Percentiles rank a stretch among this genome's conserved stretches.
Evolutionary conservation across 2,329 filamentous ascomycete species (phyloP).

Genomic region (Phaeophleospora eucalypticola): DNA sequence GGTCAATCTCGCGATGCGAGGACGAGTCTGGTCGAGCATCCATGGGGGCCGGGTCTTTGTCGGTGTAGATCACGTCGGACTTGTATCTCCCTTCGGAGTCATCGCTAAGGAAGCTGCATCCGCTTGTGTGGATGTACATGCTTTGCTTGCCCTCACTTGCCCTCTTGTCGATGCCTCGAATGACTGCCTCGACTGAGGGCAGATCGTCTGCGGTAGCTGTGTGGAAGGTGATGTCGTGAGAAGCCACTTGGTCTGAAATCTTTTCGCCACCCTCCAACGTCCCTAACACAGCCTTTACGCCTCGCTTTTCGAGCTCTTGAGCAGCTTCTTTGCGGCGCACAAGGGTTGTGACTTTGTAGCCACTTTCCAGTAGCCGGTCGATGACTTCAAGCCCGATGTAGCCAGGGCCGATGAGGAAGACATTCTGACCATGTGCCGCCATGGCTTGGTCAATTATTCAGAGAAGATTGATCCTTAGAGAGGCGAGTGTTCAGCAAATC

Average conservation of each 20-base stretch:
- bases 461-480: too few relatives aligned
- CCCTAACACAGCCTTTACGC: slow-evolving; percentile 36
- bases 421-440: slow-evolving; percentile 7
- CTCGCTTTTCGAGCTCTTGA: slow-evolving; percentile 33
- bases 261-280: slow-evolving; percentile 37
- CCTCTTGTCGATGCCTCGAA: slow-evolving; percentile 40
- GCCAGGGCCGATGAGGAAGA: slow-evolving; percentile 44
- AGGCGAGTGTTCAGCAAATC: too few relatives aligned
- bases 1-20: slow-evolving; percentile 44
- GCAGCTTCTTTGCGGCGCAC: slow-evolving; percentile 38
- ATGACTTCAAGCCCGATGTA: slow-evolving; percentile 47
- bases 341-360: slow-evolving; percentile 36
- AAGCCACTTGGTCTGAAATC: slow-evolving; percentile 35
- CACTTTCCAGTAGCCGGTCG: slow-evolving; percentile 39
- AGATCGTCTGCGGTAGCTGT: slow-evolving; percentile 48
- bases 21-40: slow-evolving; percentile 40
- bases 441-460: too few relatives aligned
- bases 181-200: slow-evolving; percentile 42
- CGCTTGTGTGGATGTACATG: slow-evolving; percentile 49
- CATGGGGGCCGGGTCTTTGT: slow-evolving; percentile 37
- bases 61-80: slow-evolving; percentile 40
- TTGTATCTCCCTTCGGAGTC: slow-evolving; percentile 31
- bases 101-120: slow-evolving; percentile 40
- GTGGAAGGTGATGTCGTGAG: slow-evolving; percentile 45
- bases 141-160: slow-evolving; percentile 35